Base-by-base conservation (phyloP, 2,329 filamentous ascomycete genomes). In the Pezicula carpinea region DNA sequence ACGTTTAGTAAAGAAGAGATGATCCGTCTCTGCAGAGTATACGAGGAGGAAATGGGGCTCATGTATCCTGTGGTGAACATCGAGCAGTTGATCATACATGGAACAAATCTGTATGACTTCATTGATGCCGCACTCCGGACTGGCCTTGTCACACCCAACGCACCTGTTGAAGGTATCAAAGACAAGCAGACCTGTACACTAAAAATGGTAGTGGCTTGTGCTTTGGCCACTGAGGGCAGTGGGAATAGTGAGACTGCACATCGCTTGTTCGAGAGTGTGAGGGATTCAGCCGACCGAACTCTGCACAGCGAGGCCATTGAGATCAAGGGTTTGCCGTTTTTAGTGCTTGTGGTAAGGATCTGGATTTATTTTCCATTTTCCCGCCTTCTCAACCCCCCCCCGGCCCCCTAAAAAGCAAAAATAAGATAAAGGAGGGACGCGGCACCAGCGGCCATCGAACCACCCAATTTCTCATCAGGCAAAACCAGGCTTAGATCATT, bases 61-160 rank as follows among this genome's bases (percentile, higher is more conserved):
- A 95, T 96, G 89, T 96, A 95, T 64, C 92, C 92, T 0, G 79
- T 96, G 4, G 66, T 95, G 39, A 79, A 88, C 55, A 85, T 95
- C 31, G 79, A 86, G 35, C 75, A 76, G 35, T 71, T 95, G 33
- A 82, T 87, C 32, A 71, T 73, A 5, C 87, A 95, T 63, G 83
- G 84, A 6, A 82, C 79, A 52, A 75, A 76, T 49, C 70, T 96
- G 1, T 84, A 83, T 47, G 74, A 79, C 0, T 93, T 88, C 64
- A 82, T 93, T 61, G 86, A 90, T 26, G 78, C 82, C 23, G 81
- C 80, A 14, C 66, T 74, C 22, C 69, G 79, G 32, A 75, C 74
- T 4, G 80, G 82, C 2, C 71, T 85, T 39, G 74, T 80, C 52
- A 74, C 79, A 55, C 64, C 70, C 15, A 69, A 66, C 11, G 55